phyloP scores from a whole-genome alignment of 768 basidiomycete species.

The Megacollybia marginata region DNA sequence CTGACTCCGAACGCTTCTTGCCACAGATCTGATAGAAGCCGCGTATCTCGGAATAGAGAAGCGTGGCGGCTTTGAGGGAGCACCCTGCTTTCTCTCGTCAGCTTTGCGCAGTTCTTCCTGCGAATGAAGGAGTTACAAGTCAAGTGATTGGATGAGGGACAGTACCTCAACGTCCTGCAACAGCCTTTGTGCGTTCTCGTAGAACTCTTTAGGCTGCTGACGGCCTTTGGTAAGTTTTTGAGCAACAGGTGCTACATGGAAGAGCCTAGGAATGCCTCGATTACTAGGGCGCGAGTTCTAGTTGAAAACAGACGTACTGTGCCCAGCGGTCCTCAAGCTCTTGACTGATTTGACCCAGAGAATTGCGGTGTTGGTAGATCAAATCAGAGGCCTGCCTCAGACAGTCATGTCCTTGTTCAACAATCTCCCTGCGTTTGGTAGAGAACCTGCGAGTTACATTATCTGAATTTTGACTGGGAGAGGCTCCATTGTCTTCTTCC shows the following conservation, averaged over 20 bases:
- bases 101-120: not conserved
- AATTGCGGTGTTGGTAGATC: slow-evolving; percentile 8
- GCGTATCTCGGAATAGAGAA: not conserved
- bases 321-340: slow-evolving; percentile 8
- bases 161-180: slow-evolving; percentile 8
- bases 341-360: slow-evolving; percentile 2
- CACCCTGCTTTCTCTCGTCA: not conserved
- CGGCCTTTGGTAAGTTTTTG: slow-evolving; percentile 10
- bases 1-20: not conserved
- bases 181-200: slow-evolving; percentile 4
- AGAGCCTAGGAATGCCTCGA: slow-evolving; percentile 1
- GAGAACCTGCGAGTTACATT: not conserved
- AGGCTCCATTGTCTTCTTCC: no score
- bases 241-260: slow-evolving; percentile 7
- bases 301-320: slow-evolving; percentile 2
- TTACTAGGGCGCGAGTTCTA: not conserved
- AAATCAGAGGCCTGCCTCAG: slow-evolving; percentile 7
- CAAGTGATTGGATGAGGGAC: not conserved
- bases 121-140: not conserved
- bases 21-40: not conserved
- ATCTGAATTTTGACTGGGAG: not conserved
- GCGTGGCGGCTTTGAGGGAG: not conserved
- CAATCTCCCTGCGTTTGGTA: slow-evolving; percentile 3
- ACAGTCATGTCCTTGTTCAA: slow-evolving; percentile 5
- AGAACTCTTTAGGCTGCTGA: slow-evolving; percentile 7